These are phyloP conservation scores for Aspergillus sp. DNA, from an alignment of 2,329 filamentous ascomycete species.

Conservation along the genomic window DNA sequence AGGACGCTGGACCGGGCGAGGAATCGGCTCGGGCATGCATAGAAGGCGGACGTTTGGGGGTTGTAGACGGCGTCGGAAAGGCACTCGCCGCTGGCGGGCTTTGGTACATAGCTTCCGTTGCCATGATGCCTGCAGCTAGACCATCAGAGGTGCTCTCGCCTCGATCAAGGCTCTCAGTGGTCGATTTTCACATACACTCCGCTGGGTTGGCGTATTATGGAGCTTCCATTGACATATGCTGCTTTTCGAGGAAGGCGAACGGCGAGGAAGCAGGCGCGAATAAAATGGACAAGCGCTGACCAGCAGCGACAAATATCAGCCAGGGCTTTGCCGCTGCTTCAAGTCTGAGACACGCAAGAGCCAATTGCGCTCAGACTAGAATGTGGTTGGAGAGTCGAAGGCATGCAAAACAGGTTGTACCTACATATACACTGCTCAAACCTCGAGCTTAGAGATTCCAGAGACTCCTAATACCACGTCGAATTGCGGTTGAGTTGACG, in stretches of 20 bases:
- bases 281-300: constrained; percentile 3
- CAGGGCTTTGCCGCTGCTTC: constrained; percentile 11
- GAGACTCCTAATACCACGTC: neutral
- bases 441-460: neutral
- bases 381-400: constrained; percentile 11
- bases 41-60: constrained; percentile 51
- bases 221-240: constrained; percentile 16
- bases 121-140: constrained; percentile 30
- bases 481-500: constrained; percentile 7
- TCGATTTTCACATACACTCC: constrained; percentile 3
- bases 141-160: constrained; percentile 9
- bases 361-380: constrained; percentile 5
- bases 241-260: neutral
- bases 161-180: constrained; percentile 10
- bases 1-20: constrained; percentile 44
- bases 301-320: constrained; percentile 13
- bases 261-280: neutral
- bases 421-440: constrained; percentile 12
- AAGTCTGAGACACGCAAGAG: constrained; percentile 13
- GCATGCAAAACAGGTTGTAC: constrained; percentile 10
- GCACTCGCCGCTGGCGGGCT: constrained; percentile 60
- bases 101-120: constrained; percentile 53
- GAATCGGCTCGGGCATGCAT: constrained; percentile 58
- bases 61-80: constrained; percentile 72
- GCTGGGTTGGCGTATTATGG: constrained; percentile 4